Base-by-base conservation (phyloP, 257 asterid genomes). In the Forsythia suspensa region DNA sequence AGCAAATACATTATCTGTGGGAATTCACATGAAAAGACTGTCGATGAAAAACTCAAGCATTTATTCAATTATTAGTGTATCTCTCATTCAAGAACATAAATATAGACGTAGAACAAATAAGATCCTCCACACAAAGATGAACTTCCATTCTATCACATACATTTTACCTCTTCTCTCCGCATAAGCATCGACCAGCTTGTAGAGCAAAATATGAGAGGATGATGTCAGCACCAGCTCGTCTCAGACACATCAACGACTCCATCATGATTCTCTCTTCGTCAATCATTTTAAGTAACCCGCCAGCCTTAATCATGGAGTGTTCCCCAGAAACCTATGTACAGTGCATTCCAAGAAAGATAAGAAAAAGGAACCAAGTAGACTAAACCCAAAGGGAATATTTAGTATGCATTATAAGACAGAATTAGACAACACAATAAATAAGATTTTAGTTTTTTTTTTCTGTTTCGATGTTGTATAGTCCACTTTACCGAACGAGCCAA, bases 241-340 rank as follows among this genome's bases (percentile, higher is more conserved):
- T 85, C 10, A 95, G 92, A 82, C 99, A 93, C 93, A 90, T 80
- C 87, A 95, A 72, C 3, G 97, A 91, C 87, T 95, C 98, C 94
- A 95, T 82, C 97, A 95, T 95, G 48, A 92, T 98, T 84, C 55
- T 86, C 80, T 95, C 99, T 76, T 95, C 99, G 20, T 95, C 98
- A 11, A 95, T 95, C 97, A 90, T 89, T 75, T 93, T 91, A n/a
- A 90, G 91, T 43, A 81, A 92, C 3, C 98, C 97, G 0, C 96
- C 97, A 10, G 98, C 98, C 85, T 95, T 95, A 41, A 95, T 93
- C 99, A 95, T 95, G 2, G 99, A 93, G 81, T 95, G 93, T 78
- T 95, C 99, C 36, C 99, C 99, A 2, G 99, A 95, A 43, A 93
- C 99, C 99, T 95, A 80, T 39, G 24, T 4, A 36, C 12, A 75